Evolutionary conservation across 352 stramenopile genomes (phyloP).

Genomic region (Phytopythium litorale): DNA sequence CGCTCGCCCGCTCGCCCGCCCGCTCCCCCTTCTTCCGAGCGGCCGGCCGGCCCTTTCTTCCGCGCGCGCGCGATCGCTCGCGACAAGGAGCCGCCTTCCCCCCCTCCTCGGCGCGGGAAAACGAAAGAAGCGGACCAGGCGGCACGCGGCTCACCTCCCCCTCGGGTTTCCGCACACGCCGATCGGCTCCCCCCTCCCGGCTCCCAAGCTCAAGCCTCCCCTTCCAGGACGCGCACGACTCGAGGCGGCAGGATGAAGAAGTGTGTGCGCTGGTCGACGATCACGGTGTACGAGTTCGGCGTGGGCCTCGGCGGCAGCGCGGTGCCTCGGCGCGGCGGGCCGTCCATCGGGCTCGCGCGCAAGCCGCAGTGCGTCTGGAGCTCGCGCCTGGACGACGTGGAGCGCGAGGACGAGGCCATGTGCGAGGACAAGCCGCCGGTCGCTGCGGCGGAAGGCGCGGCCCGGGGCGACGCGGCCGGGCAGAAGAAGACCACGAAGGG

Average conservation of each 20-base stretch:
- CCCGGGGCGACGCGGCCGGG: slow-evolving; percentile 1
- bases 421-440: background rate
- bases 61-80: background rate
- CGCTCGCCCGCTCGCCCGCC: background rate
- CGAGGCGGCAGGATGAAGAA: slow-evolving; percentile 24
- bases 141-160: background rate
- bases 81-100: background rate
- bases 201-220: too few species aligned
- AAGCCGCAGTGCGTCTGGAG: slow-evolving; percentile 46
- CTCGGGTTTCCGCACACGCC: background rate
- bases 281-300: slow-evolving; percentile 66
- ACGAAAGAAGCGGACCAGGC: slow-evolving; percentile 9
- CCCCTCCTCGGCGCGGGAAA: background rate
- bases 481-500: slow-evolving; percentile 3
- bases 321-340: slow-evolving; percentile 43
- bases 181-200: background rate
- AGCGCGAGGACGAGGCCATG: slow-evolving; percentile 15
- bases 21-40: background rate
- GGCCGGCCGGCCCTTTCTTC: slow-evolving; percentile 3
- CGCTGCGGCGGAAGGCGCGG: background rate
- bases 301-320: slow-evolving; percentile 46
- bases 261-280: slow-evolving; percentile 49
- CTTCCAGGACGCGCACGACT: background rate
- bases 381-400: slow-evolving; percentile 32
- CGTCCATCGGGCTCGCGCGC: slow-evolving; percentile 47